Base-by-base conservation (phyloP, 345 rosid genomes). In the Jatropha curcas region DNA sequence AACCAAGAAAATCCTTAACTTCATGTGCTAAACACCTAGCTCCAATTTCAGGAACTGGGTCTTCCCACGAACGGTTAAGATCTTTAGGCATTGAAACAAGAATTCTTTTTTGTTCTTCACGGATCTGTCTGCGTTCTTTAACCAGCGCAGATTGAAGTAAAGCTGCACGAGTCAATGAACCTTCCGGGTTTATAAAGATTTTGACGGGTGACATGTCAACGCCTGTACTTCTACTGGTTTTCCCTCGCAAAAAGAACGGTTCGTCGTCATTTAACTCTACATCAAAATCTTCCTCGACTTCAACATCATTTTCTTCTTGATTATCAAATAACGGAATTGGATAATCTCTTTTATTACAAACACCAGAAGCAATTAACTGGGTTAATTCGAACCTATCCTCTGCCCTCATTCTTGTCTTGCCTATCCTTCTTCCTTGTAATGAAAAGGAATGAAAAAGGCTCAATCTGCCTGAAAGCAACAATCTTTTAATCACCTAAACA, bases 31-130 rank as follows among this genome's bases (percentile, higher is more conserved):
- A 97, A 87, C 86, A 89, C 73, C 97, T 89, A 83, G 90, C 97
- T 45, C 97, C 97, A 31, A 82, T 89, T 88, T 92, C 95, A 0
- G 97, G 97, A 92, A 89, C 90, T 67, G 96, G 97, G 53, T 90
- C 97, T 85, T 92, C 97, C 98, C 97, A 94, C 20, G 95, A 94
- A 73, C 93, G 95, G 88, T 94, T 94, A 74, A 94, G 90, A 92
- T 94, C 98, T 83, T 94, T 92, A 1, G 97, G 97, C 39, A 94
- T 92, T 3, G 89, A 90, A 81, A 92, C 97, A 70, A 94, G 92
- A 97, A 92, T 89, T 8, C 93, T 89, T 74, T 95, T 84, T 75
- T 89, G 95, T 74, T 94, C 92, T 65, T 89, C 97, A 74, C 88
- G 71, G 35, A 92, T 87, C 74, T 94, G 95, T 82, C 91, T 86